These are phyloP conservation scores for Anthracocystis setariae DNA, from an alignment of 1,284 basidiomycete genomes.

Conservation along the genomic window DNA sequence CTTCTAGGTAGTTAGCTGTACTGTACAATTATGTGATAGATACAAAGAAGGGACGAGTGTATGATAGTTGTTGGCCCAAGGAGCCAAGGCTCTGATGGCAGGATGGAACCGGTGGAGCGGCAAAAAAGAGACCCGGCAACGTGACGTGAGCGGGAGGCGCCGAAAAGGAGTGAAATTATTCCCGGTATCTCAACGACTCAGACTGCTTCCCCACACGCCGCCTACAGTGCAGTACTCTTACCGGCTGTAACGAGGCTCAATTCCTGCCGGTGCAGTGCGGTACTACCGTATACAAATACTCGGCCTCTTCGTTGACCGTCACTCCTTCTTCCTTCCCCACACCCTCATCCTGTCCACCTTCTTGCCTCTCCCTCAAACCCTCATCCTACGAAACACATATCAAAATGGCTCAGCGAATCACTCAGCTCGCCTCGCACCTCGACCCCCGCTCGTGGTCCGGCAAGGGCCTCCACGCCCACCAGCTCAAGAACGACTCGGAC, in stretches of 20 bases:
- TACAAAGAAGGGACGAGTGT: not conserved
- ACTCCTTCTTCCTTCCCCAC: not conserved
- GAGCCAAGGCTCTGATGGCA: not conserved
- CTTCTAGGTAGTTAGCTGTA: too few relatives aligned
- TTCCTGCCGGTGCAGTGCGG: not conserved
- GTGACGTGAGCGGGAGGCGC: not conserved
- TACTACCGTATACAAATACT: constrained; percentile 22
- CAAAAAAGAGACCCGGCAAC: constrained; percentile 7
- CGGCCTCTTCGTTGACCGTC: not conserved
- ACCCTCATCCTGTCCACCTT: not conserved
- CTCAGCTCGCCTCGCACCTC: constrained; percentile 60
- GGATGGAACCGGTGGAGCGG: constrained; percentile 22
- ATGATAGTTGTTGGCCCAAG: not conserved
- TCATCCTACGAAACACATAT: not conserved
- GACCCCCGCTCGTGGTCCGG: constrained; percentile 61
- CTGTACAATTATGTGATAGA: too few relatives aligned
- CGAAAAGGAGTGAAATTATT: constrained; percentile 1
- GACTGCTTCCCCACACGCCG: constrained; percentile 18
- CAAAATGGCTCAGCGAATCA: constrained; percentile 53
- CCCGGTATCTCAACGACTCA: too few relatives aligned
- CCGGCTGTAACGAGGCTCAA: not conserved
- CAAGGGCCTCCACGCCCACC: constrained; percentile 55
- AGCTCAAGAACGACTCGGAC: constrained; percentile 58
- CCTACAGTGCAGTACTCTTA: not conserved
- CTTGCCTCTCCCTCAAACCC: not conserved